phyloP scores from a whole-genome alignment of 139 green algal genomes.

The Tetraselmis chui region DNA sequence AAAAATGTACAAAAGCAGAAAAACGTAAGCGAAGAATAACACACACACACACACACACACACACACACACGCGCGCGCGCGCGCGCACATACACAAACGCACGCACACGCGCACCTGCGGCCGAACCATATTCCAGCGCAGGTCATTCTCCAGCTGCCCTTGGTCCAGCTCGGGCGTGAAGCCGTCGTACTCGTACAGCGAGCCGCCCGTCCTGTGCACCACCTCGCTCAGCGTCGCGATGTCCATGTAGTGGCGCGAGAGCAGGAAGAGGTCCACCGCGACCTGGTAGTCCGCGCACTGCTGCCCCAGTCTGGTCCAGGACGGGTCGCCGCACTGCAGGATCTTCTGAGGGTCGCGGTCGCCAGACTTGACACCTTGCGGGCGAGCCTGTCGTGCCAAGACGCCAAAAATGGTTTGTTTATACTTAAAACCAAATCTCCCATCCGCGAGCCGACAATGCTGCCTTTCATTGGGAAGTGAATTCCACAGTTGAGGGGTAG shows the following conservation, averaged over 20 bases:
- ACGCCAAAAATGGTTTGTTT: no score
- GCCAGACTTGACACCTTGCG: neutral
- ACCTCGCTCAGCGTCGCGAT: conserved; percentile 58
- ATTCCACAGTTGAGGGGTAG: no score
- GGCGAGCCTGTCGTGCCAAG: neutral
- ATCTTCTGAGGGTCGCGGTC: neutral
- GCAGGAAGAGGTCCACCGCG: conserved; percentile 67
- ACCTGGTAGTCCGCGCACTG: conserved; percentile 25
- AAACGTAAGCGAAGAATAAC: no score
- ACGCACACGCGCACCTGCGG: no score
- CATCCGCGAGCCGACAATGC: no score
- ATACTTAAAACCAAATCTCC: no score
- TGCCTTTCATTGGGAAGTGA: no score
- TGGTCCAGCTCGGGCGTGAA: conserved; percentile 60
- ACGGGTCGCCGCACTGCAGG: neutral
- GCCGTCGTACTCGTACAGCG: conserved; percentile 68
- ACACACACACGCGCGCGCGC: no score
- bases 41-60: no score
- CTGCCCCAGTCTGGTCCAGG: neutral
- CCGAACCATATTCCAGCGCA: conserved; percentile 68
- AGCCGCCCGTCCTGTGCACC: conserved; percentile 51
- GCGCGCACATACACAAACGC: no score
- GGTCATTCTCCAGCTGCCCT: conserved; percentile 75
- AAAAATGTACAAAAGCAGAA: no score
- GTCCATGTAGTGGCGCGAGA: conserved; percentile 60